A percentile compares a stretch with the other conserved stretches of the same genome.
These are phyloP conservation scores for Beta vulgaris DNA, from an alignment of 148 eudicot species.

Conservation along the genomic window DNA sequence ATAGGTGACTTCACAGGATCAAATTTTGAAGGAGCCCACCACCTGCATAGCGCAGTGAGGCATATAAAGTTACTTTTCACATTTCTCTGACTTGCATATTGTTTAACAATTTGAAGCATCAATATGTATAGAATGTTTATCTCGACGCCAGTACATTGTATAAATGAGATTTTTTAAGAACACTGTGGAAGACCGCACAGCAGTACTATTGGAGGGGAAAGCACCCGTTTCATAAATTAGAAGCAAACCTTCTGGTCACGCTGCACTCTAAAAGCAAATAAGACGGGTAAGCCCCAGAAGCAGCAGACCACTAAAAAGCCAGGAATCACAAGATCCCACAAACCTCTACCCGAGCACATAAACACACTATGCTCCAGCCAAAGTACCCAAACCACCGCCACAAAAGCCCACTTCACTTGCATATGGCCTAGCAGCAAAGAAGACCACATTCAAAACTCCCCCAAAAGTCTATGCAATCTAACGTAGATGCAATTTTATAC, in stretches of 20 bases:
- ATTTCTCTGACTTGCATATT: neutral
- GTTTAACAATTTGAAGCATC: neutral
- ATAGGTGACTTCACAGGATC: conserved; percentile 89
- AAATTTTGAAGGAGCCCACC: conserved; percentile 97
- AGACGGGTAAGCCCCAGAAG: neutral
- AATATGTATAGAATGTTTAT: neutral
- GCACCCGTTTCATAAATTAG: neutral
- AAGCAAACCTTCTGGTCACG: neutral
- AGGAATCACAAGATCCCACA: neutral
- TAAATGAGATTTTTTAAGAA: neutral
- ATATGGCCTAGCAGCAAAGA: neutral
- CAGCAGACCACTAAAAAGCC: neutral
- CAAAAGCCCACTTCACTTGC: neutral
- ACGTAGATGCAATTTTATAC: neutral
- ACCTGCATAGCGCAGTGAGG: conserved; percentile 48
- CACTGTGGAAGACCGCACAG: neutral
- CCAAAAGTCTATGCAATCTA: neutral
- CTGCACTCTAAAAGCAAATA: neutral
- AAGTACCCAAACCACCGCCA: neutral
- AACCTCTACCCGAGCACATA: neutral
- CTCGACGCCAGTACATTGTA: no score
- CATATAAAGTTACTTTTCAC: neutral
- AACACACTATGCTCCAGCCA: neutral
- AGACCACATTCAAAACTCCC: neutral
- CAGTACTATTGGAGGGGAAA: neutral